Evolutionary conservation across 768 basidiomycete genomes (phyloP).

Genomic region (Phaeotremella skinneri): DNA sequence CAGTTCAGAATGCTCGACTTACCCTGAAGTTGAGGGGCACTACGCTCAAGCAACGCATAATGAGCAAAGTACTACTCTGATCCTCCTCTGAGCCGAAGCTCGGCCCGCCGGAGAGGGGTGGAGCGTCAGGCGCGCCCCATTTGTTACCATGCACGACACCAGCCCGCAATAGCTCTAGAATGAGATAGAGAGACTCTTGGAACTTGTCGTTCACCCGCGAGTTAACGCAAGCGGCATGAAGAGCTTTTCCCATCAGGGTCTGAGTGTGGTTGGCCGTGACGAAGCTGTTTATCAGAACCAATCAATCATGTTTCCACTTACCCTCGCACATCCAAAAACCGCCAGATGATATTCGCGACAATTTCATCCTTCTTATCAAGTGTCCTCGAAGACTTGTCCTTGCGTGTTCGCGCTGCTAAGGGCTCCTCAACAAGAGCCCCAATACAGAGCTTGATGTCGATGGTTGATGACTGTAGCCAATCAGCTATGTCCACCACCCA

Average conservation of each 20-base stretch:
- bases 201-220: slow-evolving; percentile 94
- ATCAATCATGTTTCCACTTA: slow-evolving; percentile 54
- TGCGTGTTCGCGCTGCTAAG: slow-evolving; percentile 70
- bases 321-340: slow-evolving; percentile 95
- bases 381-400: slow-evolving; percentile 54
- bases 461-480: slow-evolving; percentile 77
- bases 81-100: slow-evolving; percentile 93
- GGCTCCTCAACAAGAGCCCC: slow-evolving; percentile 83
- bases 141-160: slow-evolving; percentile 93
- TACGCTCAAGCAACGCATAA: slow-evolving; percentile 94
- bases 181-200: slow-evolving; percentile 92
- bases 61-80: slow-evolving; percentile 87
- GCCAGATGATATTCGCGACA: slow-evolving; percentile 97
- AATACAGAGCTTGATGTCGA: slow-evolving; percentile 90
- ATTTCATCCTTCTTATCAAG: slow-evolving; percentile 98
- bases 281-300: slow-evolving; percentile 61
- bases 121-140: slow-evolving; percentile 63
- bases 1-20: slow-evolving; percentile 34
- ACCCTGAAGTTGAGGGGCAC: slow-evolving; percentile 94
- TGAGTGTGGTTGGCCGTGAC: slow-evolving; percentile 83
- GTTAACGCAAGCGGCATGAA: slow-evolving; percentile 73
- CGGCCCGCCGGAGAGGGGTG: slow-evolving; percentile 88
- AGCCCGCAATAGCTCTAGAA: slow-evolving; percentile 92
- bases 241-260: slow-evolving; percentile 83
- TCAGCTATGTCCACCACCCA: slow-evolving; percentile 8